Evolutionary conservation across 2,329 filamentous ascomycete species (phyloP), one percentile per base, ranked within the genome.

Genomic region (Parascedosporium putredinis): DNA sequence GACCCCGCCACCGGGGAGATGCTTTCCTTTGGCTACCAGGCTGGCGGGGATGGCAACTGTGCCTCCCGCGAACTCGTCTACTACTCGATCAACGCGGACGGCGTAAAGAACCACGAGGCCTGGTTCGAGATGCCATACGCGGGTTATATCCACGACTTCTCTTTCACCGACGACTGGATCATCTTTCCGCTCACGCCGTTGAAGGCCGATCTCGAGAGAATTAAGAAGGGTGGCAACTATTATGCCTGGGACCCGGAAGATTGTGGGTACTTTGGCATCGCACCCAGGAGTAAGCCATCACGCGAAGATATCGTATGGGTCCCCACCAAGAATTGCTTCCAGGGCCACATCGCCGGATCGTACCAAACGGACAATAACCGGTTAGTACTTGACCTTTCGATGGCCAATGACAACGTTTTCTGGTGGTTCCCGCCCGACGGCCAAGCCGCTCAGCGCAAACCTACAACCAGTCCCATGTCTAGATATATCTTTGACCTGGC

Each of bases 231-330:
- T 0, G 71, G 68, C 1, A 71, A 74, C 54, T 73, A 75, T 58
- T 75, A 70, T 58, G 71, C 71, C 0, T 74, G 72, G 72, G 71
- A 75, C 50, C 70, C 73, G 0, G 61, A 73, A 2, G 74, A 78
- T 57, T 73, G 78, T 55, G 73, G 76, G 56, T 72, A 70, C 61
- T 78, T 77, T 53, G 75, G 72, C 1, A 63, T 78, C 10, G 73
- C 77, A 2, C 74, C 74, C 3, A 64, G 75, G 6, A 59, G 70
- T 3, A 69, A 69, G 3, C 74, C 67, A 0, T 75, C 71, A 54
- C 65, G 68, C 0, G 72, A 74, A 52, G 75, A 78, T 57, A 72
- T 77, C 38, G 60, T 70, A 1, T 77, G 74, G 74, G 66, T 76
- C 47, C 58, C 71, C 23, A 69, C 70, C 7, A 68, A 72, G 45